A percentile compares a stretch with the other conserved stretches of the same genome.
Conservation (phyloP, 2,329 filamentous ascomycete species). For the Fusarium bactridioides region DNA sequence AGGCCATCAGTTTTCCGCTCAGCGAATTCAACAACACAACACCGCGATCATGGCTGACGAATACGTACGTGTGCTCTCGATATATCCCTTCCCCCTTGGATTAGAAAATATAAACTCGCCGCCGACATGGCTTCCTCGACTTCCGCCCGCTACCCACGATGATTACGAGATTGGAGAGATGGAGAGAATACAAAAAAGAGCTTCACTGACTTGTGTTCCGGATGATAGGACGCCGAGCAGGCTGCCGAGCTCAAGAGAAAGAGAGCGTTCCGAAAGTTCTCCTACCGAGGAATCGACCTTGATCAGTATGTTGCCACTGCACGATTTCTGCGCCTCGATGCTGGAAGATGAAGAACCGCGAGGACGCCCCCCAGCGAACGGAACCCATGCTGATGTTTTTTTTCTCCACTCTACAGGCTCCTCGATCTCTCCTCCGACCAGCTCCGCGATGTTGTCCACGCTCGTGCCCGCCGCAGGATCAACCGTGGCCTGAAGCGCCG, state of each 20-base stretch:
- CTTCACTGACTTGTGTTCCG: conserved; percentile 43
- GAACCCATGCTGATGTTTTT: conserved; percentile 33
- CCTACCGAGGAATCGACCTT: conserved; percentile 99
- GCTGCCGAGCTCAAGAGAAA: conserved; percentile 99
- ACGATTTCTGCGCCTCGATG: conserved; percentile 40
- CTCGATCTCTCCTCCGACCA: conserved; percentile 98
- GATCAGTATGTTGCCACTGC: conserved; percentile 79
- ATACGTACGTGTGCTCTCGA: conserved; percentile 73
- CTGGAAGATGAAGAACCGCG: conserved; percentile 14
- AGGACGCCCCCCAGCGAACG: conserved; percentile 4
- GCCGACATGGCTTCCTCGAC: conserved; percentile 33
- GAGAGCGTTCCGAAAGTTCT: conserved; percentile 99
- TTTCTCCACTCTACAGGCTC: conserved; percentile 69
- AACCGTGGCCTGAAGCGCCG: conserved; percentile 99
- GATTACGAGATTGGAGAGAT: background rate
- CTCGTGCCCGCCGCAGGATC: conserved; percentile 97
- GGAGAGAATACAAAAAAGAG: conserved; percentile 9
- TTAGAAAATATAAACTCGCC: conserved; percentile 13
- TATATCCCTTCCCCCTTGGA: conserved; percentile 1
- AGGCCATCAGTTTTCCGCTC: conserved; percentile 53
- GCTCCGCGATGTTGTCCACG: conserved; percentile 99
- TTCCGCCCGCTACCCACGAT: conserved; percentile 16
- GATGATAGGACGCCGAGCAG: conserved; percentile 87
- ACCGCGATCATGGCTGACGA: conserved; percentile 84
- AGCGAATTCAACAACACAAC: conserved; percentile 54